Conservation (phyloP, 108 stramenopile species). For the Pelagomonas calceolata region DNA sequence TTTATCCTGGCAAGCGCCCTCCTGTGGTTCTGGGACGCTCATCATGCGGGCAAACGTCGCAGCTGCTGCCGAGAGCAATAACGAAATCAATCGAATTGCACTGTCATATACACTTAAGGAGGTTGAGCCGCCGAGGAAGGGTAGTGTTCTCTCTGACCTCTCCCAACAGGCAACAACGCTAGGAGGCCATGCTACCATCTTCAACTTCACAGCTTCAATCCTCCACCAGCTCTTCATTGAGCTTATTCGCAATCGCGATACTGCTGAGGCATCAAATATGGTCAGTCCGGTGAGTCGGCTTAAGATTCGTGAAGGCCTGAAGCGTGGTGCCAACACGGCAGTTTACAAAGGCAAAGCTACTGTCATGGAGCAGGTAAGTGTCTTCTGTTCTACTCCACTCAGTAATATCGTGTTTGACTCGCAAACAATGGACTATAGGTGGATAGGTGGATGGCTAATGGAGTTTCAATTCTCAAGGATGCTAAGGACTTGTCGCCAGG, state of each 20-base stretch:
- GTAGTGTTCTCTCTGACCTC: too few species aligned
- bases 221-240: constrained; percentile 1
- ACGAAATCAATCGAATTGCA: too few species aligned
- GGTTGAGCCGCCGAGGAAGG: too few species aligned
- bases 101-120: too few species aligned
- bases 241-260: neutral
- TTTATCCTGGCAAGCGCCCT: neutral
- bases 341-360: neutral
- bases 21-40: neutral
- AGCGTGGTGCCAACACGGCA: neutral
- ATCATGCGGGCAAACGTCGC: neutral
- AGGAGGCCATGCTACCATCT: too few species aligned
- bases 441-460: neutral
- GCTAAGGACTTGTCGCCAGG: neutral
- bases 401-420: too few species aligned
- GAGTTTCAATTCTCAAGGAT: neutral
- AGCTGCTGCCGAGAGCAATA: too few species aligned
- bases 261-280: neutral
- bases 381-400: too few species aligned
- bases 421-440: too few species aligned
- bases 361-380: neutral
- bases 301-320: neutral
- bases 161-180: too few species aligned
- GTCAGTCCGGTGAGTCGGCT: neutral
- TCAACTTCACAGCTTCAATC: neutral